Percentiles rank a stretch among this genome's conserved stretches.
Conservation (phyloP, 148 eudicot genomes). For the Fallopia convolvulus region DNA sequence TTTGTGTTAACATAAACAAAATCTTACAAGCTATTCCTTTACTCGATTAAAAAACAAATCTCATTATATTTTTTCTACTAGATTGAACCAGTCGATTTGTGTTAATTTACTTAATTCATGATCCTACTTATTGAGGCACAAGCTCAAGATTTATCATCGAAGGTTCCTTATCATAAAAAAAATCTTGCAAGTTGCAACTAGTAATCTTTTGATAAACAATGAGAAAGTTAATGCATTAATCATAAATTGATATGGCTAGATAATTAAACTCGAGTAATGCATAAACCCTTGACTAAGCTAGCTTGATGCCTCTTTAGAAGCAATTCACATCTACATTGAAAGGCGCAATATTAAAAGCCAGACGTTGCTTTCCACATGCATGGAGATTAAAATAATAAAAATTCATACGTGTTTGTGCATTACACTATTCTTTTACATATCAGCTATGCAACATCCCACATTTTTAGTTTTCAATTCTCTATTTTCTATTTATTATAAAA, state of each 20-base stretch:
- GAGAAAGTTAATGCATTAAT: neutral
- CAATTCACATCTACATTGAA: neutral
- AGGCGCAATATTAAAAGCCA: neutral
- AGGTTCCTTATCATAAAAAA: too few species aligned
- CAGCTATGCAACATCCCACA: too few species aligned
- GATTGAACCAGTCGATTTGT: too few species aligned
- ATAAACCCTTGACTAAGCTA: neutral
- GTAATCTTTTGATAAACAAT: neutral
- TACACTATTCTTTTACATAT: neutral
- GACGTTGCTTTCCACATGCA: constrained; percentile 3
- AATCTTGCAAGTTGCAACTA: too few species aligned
- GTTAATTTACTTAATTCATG: too few species aligned
- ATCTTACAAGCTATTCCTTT: neutral
- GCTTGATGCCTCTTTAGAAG: neutral
- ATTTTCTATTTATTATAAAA: too few species aligned
- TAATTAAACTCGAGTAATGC: neutral
- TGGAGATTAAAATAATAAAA: neutral
- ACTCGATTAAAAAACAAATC: too few species aligned
- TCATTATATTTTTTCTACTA: too few species aligned
- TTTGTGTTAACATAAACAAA: neutral
- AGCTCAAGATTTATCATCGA: too few species aligned
- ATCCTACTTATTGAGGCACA: too few species aligned
- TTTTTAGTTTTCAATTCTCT: too few species aligned
- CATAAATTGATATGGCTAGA: neutral
- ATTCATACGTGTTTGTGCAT: neutral